Percentiles rank a stretch among this genome's conserved stretches.
These are phyloP conservation scores for Fragaria iinumae DNA, from an alignment of 306 rosid genomes.

Conservation along the genomic window DNA sequence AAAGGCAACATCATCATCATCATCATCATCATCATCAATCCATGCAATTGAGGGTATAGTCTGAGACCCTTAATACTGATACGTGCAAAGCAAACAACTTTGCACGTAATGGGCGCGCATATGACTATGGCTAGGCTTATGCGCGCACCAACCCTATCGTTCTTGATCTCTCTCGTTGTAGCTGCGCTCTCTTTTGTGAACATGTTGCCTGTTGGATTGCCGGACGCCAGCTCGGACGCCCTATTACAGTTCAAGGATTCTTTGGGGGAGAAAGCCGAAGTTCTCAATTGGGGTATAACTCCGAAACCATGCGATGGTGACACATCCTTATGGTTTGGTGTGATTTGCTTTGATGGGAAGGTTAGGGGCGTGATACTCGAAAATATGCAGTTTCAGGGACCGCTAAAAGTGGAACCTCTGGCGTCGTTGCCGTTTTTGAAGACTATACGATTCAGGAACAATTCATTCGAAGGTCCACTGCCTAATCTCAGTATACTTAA, in stretches of 20 bases:
- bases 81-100: neutral
- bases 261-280: slow-evolving; percentile 18
- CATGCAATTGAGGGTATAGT: neutral
- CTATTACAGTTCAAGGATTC: slow-evolving; percentile 55
- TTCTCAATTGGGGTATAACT: slow-evolving; percentile 58
- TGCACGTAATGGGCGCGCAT: slow-evolving; percentile 78
- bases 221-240: slow-evolving; percentile 41
- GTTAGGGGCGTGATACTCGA: slow-evolving; percentile 72
- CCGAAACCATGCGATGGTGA: slow-evolving; percentile 49
- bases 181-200: slow-evolving; percentile 24
- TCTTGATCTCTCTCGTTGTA: slow-evolving; percentile 1
- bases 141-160: slow-evolving; percentile 68
- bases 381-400: slow-evolving; percentile 61
- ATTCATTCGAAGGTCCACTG: slow-evolving; percentile 63
- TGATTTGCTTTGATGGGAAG: slow-evolving; percentile 43
- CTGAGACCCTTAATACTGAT: neutral
- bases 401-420: slow-evolving; percentile 41
- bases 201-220: neutral
- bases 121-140: slow-evolving; percentile 46
- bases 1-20: neutral
- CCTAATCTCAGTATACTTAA: slow-evolving; percentile 47
- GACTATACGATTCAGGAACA: slow-evolving; percentile 71
- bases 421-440: slow-evolving; percentile 37
- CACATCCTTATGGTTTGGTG: slow-evolving; percentile 57
- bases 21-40: neutral